Evolutionary conservation across 768 basidiomycete species (phyloP).

Genomic region (Auriscalpium orientale): DNA sequence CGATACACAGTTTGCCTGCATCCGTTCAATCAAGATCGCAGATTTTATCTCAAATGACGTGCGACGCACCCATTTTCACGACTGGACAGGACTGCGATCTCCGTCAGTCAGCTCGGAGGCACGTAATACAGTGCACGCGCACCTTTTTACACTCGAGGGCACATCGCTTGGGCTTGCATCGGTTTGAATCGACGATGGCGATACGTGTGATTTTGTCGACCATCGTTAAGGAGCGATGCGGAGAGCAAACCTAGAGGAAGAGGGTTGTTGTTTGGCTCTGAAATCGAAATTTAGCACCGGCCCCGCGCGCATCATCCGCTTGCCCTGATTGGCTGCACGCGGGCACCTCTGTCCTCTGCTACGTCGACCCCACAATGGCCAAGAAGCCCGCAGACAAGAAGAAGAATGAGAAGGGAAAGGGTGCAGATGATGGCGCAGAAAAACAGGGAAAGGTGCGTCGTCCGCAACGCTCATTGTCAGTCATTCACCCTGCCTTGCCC

Average conservation of each 20-base stretch:
- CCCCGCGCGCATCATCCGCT: not conserved
- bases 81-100: conserved; percentile 80
- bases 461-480: not conserved
- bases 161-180: conserved; percentile 94
- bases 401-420: conserved; percentile 17
- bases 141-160: conserved; percentile 99
- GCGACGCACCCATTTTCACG: conserved; percentile 82
- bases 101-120: conserved; percentile 5
- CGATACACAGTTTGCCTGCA: conserved; percentile 93
- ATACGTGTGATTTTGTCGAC: conserved; percentile 97
- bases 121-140: conserved; percentile 12
- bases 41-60: not conserved
- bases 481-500: not conserved
- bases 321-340: conserved; percentile 5
- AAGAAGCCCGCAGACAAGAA: conserved; percentile 38
- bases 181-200: conserved; percentile 87
- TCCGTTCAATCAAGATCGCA: conserved; percentile 1
- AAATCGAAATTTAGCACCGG: not conserved
- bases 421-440: conserved; percentile 25
- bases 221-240: conserved; percentile 34
- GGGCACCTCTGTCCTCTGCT: not conserved
- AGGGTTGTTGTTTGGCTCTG: not conserved
- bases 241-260: not conserved
- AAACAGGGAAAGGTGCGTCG: conserved; percentile 32
- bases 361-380: conserved; percentile 18